Evolutionary conservation across 805 yeast species (phyloP), one percentile per base, ranked within the genome.

Genomic region (Wickerhamomyces bovis): DNA sequence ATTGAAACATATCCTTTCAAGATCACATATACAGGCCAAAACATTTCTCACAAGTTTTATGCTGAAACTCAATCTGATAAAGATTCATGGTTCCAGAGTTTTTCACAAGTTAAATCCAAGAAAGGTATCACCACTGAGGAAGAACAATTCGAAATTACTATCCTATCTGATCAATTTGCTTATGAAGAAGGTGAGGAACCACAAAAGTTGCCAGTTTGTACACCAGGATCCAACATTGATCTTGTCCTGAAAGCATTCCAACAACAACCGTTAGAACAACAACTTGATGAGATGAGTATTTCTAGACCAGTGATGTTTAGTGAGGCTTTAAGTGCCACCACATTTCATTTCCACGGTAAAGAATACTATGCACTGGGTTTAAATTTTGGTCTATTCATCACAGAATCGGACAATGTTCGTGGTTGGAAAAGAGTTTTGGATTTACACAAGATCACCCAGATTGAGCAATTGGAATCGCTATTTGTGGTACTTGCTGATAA

Each of bases 111-210:
- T 13, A 72, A 75, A 39, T 55, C 69, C n/a, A 55, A 50, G 12
- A 70, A 68, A 44, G 67, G 68, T 33, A 67, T 66, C 44, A 66
- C 64, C 31, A 60, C 63, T 18, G 70, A 64, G 26, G 60, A 72
- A 2, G 84, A 77, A 48, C 83, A 87, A 0, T 82, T 82, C 58
- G 57, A 68, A 10, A 57, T 85, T 36, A 65, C 68, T 31, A 71
- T 77, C 7, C 57, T 87, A 7, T 69, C 83, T 7, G 84, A 81
- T 54, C 70, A 75, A 22, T 87, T 86, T 64, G 83, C 81, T 2
- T 85, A 82, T 61, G 84, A 79, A n/a, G 75, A 71, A 3, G 66
- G 71, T 8, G 76, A 72, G 38, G 69, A 73, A 19, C 72, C 81
- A 1, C 60, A 61, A 3, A 80, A 75, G 56, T 45, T 84, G 38